Conservation (phyloP, 768 basidiomycete genomes). For the Phylloporus scabripes region DNA sequence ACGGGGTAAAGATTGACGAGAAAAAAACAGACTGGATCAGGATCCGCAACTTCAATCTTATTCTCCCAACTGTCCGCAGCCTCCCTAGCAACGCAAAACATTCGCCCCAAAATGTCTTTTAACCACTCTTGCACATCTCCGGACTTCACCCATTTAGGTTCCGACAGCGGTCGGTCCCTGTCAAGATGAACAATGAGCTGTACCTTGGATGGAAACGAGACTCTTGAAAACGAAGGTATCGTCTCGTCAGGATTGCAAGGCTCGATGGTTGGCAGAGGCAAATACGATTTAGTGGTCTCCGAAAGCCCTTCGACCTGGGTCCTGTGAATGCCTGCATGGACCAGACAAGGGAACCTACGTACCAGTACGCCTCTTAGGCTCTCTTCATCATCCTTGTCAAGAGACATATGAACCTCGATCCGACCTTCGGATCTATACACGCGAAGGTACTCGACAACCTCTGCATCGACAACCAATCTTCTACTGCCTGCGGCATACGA, state of each 20-base stretch:
- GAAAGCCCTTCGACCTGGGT: slow-evolving; percentile 69
- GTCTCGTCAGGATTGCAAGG: slow-evolving; percentile 49
- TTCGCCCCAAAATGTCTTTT: slow-evolving; percentile 78
- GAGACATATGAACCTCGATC: slow-evolving; percentile 71
- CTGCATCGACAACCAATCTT: slow-evolving; percentile 84
- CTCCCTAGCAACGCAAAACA: slow-evolving; percentile 82
- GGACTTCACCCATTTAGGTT: slow-evolving; percentile 95
- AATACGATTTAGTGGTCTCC: slow-evolving; percentile 66
- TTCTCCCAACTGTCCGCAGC: slow-evolving; percentile 91
- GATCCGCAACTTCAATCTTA: slow-evolving; percentile 88
- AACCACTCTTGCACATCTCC: slow-evolving; percentile 95
- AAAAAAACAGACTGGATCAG: slow-evolving; percentile 74
- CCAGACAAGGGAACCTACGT: slow-evolving; percentile 24
- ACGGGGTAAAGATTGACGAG: neutral
- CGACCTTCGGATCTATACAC: slow-evolving; percentile 79
- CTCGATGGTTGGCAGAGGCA: slow-evolving; percentile 45
- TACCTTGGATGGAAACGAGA: slow-evolving; percentile 46
- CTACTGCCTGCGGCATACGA: slow-evolving; percentile 88
- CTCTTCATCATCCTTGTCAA: slow-evolving; percentile 50
- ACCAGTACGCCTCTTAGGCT: slow-evolving; percentile 74
- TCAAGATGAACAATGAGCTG: slow-evolving; percentile 79
- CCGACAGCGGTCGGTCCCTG: slow-evolving; percentile 80
- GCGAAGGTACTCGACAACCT: slow-evolving; percentile 74
- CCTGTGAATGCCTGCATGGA: slow-evolving; percentile 7
- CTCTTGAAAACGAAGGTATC: slow-evolving; percentile 67